Evolutionary conservation across 495 filamentous ascomycete species (phyloP), one percentile per base, ranked within the genome.

Genomic region (Pseudomonodictys pantanalensis): DNA sequence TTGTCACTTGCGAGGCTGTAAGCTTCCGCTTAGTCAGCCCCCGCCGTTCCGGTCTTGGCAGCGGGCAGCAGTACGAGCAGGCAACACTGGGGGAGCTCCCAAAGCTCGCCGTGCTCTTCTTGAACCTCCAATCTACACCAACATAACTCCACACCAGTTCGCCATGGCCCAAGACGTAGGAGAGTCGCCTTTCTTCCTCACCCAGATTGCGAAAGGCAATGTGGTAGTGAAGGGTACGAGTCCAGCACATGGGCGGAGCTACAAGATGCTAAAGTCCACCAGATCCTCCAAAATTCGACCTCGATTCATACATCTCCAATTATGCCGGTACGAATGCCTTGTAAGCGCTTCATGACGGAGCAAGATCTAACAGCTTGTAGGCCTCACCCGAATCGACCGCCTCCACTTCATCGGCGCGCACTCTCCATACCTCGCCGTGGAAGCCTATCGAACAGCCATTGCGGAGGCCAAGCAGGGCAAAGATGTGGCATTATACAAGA

Each of bases 221-320:
- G 38, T 67, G 17, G 43, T 63, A 6, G 55, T 64, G 26, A 59
- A 56, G 52, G 64, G 64, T 60, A 8, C 25, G 26, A 32, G 17
- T 30, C 17, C 33, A 22, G 18, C 17, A 10, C 50, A 8, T 25
- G 10, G 17, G 38, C 26, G 17, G 17, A 9, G 18, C 35, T 29
- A 22, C 1, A 23, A 26, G 18, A 22, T 49, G 32, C 60, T 67
- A 33, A 66, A 43, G 5, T n/a, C 60, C 92, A 12, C 18, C 32
- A 68, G 91, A 91, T 44, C 69, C 83, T 10, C 93, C 93, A 0
- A 96, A 95, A 66, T 86, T 97, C 55, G 93, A 98, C 68, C 82
- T 98, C 4, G 93, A 97, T 30, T 83, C 87, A 23, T 97, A 97
- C 71, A 89, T 96, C 38, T 79, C 87, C 29, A 95, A 96, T 65